Base-by-base conservation (phyloP, 2,329 filamentous ascomycete genomes). In the Nectriaceae sp. region DNA sequence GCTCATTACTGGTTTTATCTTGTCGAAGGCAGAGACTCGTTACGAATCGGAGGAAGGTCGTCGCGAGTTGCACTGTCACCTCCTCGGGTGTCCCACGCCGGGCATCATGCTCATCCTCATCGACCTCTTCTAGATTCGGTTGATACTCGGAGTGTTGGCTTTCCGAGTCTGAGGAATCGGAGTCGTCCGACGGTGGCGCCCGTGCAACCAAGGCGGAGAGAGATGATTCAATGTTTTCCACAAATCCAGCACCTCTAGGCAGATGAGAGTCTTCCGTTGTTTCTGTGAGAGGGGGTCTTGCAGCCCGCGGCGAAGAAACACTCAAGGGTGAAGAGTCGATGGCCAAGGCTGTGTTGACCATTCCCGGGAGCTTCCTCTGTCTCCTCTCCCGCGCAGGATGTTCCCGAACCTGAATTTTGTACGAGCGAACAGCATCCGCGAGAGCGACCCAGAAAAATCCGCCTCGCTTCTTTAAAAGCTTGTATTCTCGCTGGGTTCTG, bases 11-110 rank as follows among this genome's bases (percentile, higher is more conserved):
- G 11, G 16, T 22, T 19, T 33, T 13, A 15, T n/a, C 31, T 21
- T 47, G 44, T 5, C 5, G 4, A 15, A 47, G 44, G 20, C 44
- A 47, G 13, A 37, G 39, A 21, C 42, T 24, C 29, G 42, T 8
- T 16, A 24, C 38, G 21, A 22, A 16, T 18, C 37, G 44, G 20
- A 47, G 31, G 21, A 42, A 47, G 15, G 38, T 24, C n/a, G 18
- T 21, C n/a, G 26, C 13, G 15, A 47, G 39, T 20, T 47, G 39
- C 19, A 47, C 44, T 33, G 44, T 47, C 8, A 42, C 19, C 35
- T 47, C 44, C 20, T 47, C 44, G 8, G 44, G 44, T 19, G 21
- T 47, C 22, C 29, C 21, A 11, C 38, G 38, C 18, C 44, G 38
- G 8, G 38, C 29, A 11, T 42, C 38, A 19, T 42, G 31, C 15